Evolutionary conservation across 345 rosid species (phyloP).

Genomic region (Salix viminalis): DNA sequence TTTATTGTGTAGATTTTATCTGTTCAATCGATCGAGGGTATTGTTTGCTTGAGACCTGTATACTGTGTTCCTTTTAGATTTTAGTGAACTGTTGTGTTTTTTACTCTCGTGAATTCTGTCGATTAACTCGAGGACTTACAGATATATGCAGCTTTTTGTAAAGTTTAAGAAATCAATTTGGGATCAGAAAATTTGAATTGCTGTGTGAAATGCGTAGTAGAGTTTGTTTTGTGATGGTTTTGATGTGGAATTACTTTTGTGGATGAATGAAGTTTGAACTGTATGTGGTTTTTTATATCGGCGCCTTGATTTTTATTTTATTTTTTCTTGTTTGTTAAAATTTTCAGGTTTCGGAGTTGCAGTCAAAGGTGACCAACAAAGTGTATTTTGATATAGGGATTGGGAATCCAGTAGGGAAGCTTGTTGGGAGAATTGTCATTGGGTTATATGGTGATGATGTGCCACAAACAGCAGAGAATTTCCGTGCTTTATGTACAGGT

Average conservation of each 20-base stretch:
- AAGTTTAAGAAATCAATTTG: neutral
- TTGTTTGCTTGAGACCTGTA: neutral
- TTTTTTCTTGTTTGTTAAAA: neutral
- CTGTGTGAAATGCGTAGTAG: neutral
- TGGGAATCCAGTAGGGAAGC: slow-evolving; percentile 87
- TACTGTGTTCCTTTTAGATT: neutral
- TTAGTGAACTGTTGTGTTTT: neutral
- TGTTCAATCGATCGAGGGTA: neutral
- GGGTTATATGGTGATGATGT: slow-evolving; percentile 95
- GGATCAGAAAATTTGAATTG: neutral
- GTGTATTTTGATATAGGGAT: slow-evolving; percentile 90
- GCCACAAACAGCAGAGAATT: slow-evolving; percentile 90
- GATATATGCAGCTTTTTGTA: neutral
- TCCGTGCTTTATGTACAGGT: slow-evolving; percentile 97
- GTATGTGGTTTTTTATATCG: neutral
- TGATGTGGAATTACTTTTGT: neutral
- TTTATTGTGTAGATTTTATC: neutral
- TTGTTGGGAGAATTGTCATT: slow-evolving; percentile 81
- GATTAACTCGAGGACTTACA: neutral
- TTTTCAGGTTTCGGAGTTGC: slow-evolving; percentile 45
- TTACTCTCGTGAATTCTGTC: neutral
- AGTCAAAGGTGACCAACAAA: slow-evolving; percentile 81
- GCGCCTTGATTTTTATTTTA: neutral
- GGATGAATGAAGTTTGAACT: neutral
- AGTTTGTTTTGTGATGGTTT: neutral